Conservation (phyloP, 2,329 filamentous ascomycete genomes). For the Venturia nashicola region DNA sequence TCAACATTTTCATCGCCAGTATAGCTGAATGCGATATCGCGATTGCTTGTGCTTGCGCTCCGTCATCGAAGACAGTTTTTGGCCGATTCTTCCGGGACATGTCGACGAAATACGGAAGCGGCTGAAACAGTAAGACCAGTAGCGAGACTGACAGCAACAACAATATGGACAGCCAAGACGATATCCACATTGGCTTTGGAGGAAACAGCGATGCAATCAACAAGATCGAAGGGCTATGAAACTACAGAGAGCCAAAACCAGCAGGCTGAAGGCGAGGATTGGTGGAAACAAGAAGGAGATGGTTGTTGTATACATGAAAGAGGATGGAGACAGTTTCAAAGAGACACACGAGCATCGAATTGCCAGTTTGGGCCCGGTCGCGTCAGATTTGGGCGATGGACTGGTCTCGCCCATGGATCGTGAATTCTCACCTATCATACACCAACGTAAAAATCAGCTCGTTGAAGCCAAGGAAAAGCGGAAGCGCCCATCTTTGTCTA, state of each 20-base stretch:
- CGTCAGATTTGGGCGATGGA: background rate
- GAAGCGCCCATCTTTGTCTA: background rate
- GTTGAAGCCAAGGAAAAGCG: background rate
- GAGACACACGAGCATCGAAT: conserved; percentile 1
- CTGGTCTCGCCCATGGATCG: background rate
- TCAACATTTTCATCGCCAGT: conserved; percentile 3
- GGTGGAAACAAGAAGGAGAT: background rate
- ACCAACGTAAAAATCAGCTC: background rate
- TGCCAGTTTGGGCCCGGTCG: background rate
- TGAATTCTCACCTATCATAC: background rate
- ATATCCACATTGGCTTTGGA: background rate
- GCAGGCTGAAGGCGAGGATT: background rate
- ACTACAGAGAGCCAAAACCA: background rate
- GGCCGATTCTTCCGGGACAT: conserved; percentile 1
- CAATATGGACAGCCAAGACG: background rate
- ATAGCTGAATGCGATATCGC: conserved; percentile 9
- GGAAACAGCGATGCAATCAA: background rate
- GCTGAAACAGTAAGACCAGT: background rate
- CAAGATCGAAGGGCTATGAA: background rate
- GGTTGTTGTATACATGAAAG: background rate
- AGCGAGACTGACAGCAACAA: background rate
- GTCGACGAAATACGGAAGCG: background rate
- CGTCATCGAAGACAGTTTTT: conserved; percentile 8
- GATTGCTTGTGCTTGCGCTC: conserved; percentile 11
- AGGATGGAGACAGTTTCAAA: background rate